Percentiles rank a stretch among this genome's conserved stretches.
Conservation (phyloP, 2,329 filamentous ascomycete species). For the Trichoderma guizhouense region DNA sequence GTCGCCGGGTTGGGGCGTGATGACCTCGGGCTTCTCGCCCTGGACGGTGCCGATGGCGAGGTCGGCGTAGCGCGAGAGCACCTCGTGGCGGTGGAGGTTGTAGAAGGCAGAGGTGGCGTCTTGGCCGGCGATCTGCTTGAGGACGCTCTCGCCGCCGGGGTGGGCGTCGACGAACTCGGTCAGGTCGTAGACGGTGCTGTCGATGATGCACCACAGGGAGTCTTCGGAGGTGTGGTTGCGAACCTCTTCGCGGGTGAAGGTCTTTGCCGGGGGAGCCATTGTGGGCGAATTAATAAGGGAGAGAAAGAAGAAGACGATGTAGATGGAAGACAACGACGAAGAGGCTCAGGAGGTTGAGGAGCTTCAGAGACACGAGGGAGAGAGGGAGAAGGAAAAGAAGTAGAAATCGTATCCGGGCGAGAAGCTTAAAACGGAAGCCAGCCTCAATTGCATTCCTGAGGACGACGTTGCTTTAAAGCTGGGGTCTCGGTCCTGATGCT, state of each 20-base stretch:
- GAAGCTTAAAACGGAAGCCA: neutral
- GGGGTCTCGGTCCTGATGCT: neutral
- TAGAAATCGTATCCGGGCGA: neutral
- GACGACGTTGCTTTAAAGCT: neutral
- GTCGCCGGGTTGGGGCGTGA: slow-evolving; percentile 66
- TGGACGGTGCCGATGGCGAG: slow-evolving; percentile 73
- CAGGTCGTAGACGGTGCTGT: slow-evolving; percentile 83
- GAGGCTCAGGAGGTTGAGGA: neutral
- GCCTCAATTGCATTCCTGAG: slow-evolving; percentile 3
- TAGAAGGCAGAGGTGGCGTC: slow-evolving; percentile 84
- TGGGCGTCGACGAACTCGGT: slow-evolving; percentile 83
- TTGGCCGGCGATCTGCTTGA: slow-evolving; percentile 74
- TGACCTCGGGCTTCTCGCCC: slow-evolving; percentile 71
- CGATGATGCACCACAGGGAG: slow-evolving; percentile 79
- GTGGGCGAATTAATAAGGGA: neutral
- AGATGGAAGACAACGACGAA: neutral
- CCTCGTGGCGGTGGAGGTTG: slow-evolving; percentile 87
- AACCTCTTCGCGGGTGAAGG: slow-evolving; percentile 62
- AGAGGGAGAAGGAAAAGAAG: neutral
- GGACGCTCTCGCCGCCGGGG: slow-evolving; percentile 75
- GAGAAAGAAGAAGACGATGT: neutral
- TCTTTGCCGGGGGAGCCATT: slow-evolving; percentile 43
- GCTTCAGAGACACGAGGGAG: neutral
- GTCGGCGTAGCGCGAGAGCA: slow-evolving; percentile 73
- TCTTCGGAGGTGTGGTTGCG: slow-evolving; percentile 73